Evolutionary conservation across 2,329 filamentous ascomycete genomes (phyloP), one percentile per base, ranked within the genome.

Genomic region (Cladosporium phlei): DNA sequence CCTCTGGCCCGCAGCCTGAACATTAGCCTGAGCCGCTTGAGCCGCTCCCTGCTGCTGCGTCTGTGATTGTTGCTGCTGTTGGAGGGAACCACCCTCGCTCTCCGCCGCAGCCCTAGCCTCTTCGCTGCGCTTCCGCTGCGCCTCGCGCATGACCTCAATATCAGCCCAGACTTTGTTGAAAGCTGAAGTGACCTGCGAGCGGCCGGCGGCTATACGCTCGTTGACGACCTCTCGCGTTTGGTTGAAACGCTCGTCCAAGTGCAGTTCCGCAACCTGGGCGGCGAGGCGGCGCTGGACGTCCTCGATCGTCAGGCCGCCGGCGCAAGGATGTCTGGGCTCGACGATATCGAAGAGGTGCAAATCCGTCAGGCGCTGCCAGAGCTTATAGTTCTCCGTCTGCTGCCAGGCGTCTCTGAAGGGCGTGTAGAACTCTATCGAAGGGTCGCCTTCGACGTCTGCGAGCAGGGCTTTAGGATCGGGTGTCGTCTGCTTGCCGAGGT

Each of bases 341-440:
- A 94, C 86, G 53, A 98, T 88, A 56, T 95, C 91, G 62, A 97
- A 98, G 12, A 98, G 77, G 59, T 95, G 86, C 12, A 83, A 83
- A 61, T 96, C 90, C 5, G 72, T 76, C 47, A 66, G 70, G 21
- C 78, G 74, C 54, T 90, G 77, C 80, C 94, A 98, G 51, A 98
- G 84, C 40, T 85, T 79, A 66, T 93, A 95, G 63, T 97, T 97
- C 52, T 95, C 85, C 0, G 91, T 96, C 52, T 77, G 78, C 57
- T 79, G 80, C 93, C 93, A 98, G 16, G 82, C 80, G n/a, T 89
- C 80, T 27, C 97, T 75, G 73, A 89, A 98, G 19, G 95, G 86
- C 17, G 75, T 67, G 25, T 86, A 83, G 66, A 95, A 98, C 60
- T 98, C 93, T 24, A 74, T 63, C 1, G 87, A 82, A 0, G 93